Evolutionary conservation across 129 eudicot genomes (phyloP).

Genomic region (Artemisia tridentata): DNA sequence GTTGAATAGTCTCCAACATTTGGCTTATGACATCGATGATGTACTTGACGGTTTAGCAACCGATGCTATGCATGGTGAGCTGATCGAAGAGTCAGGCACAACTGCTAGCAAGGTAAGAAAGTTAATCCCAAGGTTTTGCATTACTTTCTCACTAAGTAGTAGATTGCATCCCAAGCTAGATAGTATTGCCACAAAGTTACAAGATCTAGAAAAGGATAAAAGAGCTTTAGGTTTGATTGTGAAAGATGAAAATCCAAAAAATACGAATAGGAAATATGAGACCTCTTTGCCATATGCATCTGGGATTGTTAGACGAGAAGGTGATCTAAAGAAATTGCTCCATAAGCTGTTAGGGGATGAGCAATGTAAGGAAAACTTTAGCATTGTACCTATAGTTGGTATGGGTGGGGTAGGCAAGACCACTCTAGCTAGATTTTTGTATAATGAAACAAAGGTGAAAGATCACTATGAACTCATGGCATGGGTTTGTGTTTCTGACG

Average conservation of each 20-base stretch:
- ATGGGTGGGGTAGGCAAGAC: conserved; percentile 12
- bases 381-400: conserved; percentile 36
- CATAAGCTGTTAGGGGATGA: too few relatives aligned
- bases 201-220: not conserved
- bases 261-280: conserved; percentile 11
- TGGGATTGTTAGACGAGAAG: conserved; percentile 30
- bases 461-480: conserved; percentile 25
- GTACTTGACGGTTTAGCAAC: not conserved
- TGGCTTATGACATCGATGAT: not conserved
- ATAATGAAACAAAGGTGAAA: not conserved
- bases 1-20: not conserved
- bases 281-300: conserved; percentile 29
- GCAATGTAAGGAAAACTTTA: not conserved
- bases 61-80: not conserved
- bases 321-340: too few relatives aligned
- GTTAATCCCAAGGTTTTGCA: not conserved
- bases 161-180: not conserved
- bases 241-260: not conserved
- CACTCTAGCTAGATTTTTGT: conserved; percentile 8
- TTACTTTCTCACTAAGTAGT: not conserved
- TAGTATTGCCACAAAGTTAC: not conserved
- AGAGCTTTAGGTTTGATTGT: not conserved
- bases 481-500: conserved; percentile 48
- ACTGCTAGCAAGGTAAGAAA: not conserved
- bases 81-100: not conserved